Percentiles rank a stretch among this genome's conserved stretches.
Evolutionary conservation across 1,139 yeast species (phyloP).

Genomic region (Yamadazyma buinensis): DNA sequence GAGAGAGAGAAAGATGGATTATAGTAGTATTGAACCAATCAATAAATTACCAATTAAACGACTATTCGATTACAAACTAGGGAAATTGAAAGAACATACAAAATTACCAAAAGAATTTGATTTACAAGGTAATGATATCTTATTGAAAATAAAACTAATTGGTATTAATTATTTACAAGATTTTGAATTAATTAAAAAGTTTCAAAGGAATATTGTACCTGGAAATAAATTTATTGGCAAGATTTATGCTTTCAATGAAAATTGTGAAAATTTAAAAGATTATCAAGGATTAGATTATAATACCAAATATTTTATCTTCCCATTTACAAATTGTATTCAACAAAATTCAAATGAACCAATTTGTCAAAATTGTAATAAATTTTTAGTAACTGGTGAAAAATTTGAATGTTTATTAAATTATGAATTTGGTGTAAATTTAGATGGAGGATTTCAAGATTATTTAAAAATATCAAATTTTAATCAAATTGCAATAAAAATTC

Average conservation of each 20-base stretch:
- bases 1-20: neutral
- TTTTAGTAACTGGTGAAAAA: neutral
- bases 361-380: slow-evolving; percentile 24
- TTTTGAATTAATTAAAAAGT: slow-evolving; percentile 9
- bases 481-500: slow-evolving; percentile 25
- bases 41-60: slow-evolving; percentile 25
- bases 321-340: slow-evolving; percentile 32
- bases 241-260: slow-evolving; percentile 14
- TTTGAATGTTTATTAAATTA: slow-evolving; percentile 19
- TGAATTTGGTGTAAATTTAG: slow-evolving; percentile 33
- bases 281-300: slow-evolving; percentile 8
- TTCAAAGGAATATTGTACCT: slow-evolving; percentile 24
- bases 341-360: slow-evolving; percentile 15
- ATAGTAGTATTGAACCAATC: slow-evolving; percentile 1
- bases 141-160: slow-evolving; percentile 29
- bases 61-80: slow-evolving; percentile 20
- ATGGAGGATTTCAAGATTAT: slow-evolving; percentile 42
- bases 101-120: slow-evolving; percentile 28
- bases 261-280: slow-evolving; percentile 2
- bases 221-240: slow-evolving; percentile 31
- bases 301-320: slow-evolving; percentile 31
- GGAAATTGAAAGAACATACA: slow-evolving; percentile 24
- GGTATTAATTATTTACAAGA: slow-evolving; percentile 21
- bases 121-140: slow-evolving; percentile 19
- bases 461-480: slow-evolving; percentile 25